Evolutionary conservation across 371 early-diverging fungal species (phyloP).

Genomic region (Haplosporangium sp.): DNA sequence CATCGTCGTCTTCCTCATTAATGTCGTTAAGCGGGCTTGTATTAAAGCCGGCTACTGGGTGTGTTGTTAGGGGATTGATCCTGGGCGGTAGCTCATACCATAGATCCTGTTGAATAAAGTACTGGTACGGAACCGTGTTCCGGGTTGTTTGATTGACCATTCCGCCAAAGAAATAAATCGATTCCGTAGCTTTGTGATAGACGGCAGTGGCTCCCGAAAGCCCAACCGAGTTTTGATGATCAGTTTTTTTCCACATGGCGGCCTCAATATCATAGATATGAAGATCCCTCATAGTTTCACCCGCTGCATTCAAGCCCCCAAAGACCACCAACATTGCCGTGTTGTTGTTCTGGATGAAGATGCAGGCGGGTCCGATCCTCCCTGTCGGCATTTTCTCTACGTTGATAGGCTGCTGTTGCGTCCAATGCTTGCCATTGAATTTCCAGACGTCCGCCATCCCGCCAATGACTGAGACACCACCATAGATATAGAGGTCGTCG

Average conservation of each 20-base stretch:
- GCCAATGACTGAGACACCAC: conserved; percentile 22
- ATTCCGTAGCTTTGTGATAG: conserved; percentile 42
- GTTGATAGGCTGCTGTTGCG: conserved; percentile 7
- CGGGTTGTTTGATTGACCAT: conserved; percentile 43
- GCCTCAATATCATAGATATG: conserved; percentile 20
- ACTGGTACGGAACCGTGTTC: conserved; percentile 41
- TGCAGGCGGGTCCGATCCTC: conserved; percentile 17
- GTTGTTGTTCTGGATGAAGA: conserved; percentile 15
- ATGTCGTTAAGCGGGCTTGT: background rate
- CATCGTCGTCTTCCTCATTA: conserved; percentile 3
- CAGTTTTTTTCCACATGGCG: conserved; percentile 16
- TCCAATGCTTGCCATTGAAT: conserved; percentile 33
- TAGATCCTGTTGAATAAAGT: conserved; percentile 28
- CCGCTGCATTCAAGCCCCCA: conserved; percentile 26
- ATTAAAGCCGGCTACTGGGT: background rate
- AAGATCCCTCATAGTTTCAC: conserved; percentile 30
- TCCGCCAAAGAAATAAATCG: conserved; percentile 55
- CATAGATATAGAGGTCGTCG: conserved; percentile 37
- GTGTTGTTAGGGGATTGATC: conserved; percentile 31
- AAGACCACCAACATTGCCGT: conserved; percentile 25
- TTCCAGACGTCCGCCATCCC: conserved; percentile 36
- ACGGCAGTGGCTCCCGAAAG: conserved; percentile 39
- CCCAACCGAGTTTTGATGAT: conserved; percentile 40
- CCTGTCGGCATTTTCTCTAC: conserved; percentile 18
- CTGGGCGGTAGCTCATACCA: conserved; percentile 47